Conservation (phyloP, 176 grass and related monocot genomes). For the Phragmites australis region DNA sequence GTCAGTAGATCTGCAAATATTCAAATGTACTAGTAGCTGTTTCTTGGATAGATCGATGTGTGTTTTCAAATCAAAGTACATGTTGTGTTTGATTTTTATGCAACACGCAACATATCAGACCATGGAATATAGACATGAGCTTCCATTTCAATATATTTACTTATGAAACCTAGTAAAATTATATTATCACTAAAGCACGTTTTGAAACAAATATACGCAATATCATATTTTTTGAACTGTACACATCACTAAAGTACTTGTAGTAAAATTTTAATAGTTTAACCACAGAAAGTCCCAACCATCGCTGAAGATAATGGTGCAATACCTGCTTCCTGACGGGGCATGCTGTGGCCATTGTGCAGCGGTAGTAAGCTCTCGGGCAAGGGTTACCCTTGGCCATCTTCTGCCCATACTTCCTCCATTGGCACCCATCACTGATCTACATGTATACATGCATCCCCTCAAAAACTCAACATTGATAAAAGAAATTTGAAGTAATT, state of each 20-base stretch:
- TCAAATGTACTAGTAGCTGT: background rate
- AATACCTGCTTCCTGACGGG: slow-evolving; percentile 82
- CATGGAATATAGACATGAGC: background rate
- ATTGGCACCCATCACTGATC: slow-evolving; percentile 88
- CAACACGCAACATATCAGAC: background rate
- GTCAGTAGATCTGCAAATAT: slow-evolving; percentile 1
- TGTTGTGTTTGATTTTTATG: background rate
- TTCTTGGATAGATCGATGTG: background rate
- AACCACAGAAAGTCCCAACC: background rate
- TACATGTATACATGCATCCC: background rate
- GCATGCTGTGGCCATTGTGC: slow-evolving; percentile 72
- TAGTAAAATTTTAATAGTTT: too few species aligned
- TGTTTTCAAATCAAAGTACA: background rate
- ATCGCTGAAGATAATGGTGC: background rate
- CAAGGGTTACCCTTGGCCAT: slow-evolving; percentile 89
- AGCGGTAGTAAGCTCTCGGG: slow-evolving; percentile 77
- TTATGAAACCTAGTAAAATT: too few species aligned
- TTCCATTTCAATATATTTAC: too few species aligned
- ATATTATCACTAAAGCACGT: too few species aligned
- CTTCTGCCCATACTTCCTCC: slow-evolving; percentile 95
- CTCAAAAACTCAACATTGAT: too few species aligned
- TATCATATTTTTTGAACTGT: too few species aligned
- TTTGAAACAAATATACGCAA: too few species aligned
- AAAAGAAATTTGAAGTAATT: too few species aligned
- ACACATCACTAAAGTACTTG: too few species aligned